Evolutionary conservation across 768 basidiomycete genomes (phyloP).

Genomic region (Suillus tomentosus): DNA sequence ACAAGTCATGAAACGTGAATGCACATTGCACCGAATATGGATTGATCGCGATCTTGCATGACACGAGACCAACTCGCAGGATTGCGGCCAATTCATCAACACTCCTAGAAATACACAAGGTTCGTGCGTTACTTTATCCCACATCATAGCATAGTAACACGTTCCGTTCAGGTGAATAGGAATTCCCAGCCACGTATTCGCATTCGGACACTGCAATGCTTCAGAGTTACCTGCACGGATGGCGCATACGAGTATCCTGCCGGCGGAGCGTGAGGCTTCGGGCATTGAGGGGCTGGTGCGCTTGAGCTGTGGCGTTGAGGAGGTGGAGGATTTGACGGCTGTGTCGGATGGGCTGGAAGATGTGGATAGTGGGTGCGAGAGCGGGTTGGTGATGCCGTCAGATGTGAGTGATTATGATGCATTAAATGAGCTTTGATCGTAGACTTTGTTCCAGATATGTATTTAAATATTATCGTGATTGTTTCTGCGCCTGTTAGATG

Average conservation of each 20-base stretch:
- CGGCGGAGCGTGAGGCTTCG: slow-evolving; percentile 60
- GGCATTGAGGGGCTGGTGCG: slow-evolving; percentile 86
- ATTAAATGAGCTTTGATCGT: neutral
- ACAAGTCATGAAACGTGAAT: too few relatives aligned
- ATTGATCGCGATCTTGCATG: too few relatives aligned
- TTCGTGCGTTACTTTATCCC: too few relatives aligned
- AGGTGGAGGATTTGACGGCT: slow-evolving; percentile 59
- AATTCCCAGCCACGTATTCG: too few relatives aligned
- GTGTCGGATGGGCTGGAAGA: slow-evolving; percentile 64
- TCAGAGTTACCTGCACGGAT: slow-evolving; percentile 80
- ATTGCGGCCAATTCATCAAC: too few relatives aligned
- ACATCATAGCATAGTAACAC: too few relatives aligned
- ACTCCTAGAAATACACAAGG: too few relatives aligned
- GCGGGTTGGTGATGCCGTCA: neutral
- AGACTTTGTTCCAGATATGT: neutral
- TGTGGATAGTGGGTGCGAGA: slow-evolving; percentile 27
- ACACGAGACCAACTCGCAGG: too few relatives aligned
- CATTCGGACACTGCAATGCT: too few relatives aligned
- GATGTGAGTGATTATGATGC: neutral
- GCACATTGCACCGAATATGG: too few relatives aligned
- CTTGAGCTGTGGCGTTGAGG: slow-evolving; percentile 90
- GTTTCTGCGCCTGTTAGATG: too few relatives aligned
- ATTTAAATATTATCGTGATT: neutral
- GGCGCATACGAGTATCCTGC: slow-evolving; percentile 81
- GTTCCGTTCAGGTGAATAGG: too few relatives aligned